Conservation (phyloP, 2,329 filamentous ascomycete species). For the Hypoxylon sp. region DNA sequence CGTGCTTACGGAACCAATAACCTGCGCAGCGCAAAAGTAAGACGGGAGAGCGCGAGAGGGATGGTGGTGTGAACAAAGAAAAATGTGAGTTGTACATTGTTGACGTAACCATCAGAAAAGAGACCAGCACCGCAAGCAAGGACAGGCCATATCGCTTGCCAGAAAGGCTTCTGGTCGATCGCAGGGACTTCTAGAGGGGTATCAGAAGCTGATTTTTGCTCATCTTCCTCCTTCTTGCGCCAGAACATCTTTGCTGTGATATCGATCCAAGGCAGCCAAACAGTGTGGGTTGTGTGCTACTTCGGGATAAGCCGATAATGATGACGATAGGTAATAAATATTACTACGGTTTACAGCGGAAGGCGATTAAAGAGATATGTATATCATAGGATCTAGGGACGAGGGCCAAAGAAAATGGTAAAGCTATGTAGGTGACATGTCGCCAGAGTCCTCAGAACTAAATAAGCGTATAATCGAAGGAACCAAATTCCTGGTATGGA, state of each 20-base stretch:
- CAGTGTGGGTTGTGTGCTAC: conserved; percentile 7
- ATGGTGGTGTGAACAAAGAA: background rate
- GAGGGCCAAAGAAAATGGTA: conserved; percentile 13
- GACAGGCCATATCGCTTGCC: conserved; percentile 70
- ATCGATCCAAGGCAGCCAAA: background rate
- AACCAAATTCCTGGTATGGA: conserved; percentile 4
- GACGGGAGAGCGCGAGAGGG: conserved; percentile 6
- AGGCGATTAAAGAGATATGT: conserved; percentile 2
- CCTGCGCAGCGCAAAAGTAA: conserved; percentile 61
- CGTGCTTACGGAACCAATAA: conserved; percentile 90
- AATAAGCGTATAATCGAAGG: conserved; percentile 6
- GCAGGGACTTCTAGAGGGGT: conserved; percentile 38
- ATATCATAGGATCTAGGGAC: conserved; percentile 22
- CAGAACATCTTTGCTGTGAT: conserved; percentile 44
- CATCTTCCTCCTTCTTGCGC: conserved; percentile 45
- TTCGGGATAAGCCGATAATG: conserved; percentile 15
- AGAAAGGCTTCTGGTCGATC: conserved; percentile 53
- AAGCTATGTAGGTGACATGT: conserved; percentile 18
- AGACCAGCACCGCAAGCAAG: conserved; percentile 91
- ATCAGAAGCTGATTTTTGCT: conserved; percentile 38
- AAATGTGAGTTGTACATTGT: conserved; percentile 72
- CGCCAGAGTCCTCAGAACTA: conserved; percentile 15
- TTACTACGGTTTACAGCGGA: background rate
- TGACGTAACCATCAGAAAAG: conserved; percentile 93
- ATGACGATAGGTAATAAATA: conserved; percentile 13